These are phyloP conservation scores for Talaromyces marneffei DNA, from an alignment of 2,329 filamentous ascomycete species.

Conservation along the genomic window DNA sequence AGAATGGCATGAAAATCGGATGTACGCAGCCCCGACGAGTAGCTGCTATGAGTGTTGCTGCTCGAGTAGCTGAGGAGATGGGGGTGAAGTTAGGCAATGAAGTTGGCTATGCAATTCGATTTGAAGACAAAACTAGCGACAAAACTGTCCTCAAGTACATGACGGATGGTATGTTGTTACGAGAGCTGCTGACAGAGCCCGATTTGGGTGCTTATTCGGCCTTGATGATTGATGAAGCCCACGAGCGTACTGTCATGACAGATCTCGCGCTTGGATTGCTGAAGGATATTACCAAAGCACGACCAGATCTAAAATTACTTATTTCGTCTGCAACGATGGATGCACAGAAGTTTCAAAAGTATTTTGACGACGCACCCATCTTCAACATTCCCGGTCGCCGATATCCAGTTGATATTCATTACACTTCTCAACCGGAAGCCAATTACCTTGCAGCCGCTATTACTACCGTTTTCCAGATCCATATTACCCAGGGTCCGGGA, in stretches of 20 bases:
- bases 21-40: conserved; percentile 94
- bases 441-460: conserved; percentile 90
- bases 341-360: conserved; percentile 82
- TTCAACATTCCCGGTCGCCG: conserved; percentile 89
- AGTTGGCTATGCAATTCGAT: conserved; percentile 91
- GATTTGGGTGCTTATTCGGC: conserved; percentile 76
- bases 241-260: conserved; percentile 86
- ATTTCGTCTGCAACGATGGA: conserved; percentile 95
- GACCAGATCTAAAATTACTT: conserved; percentile 80
- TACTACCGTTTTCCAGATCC: conserved; percentile 91
- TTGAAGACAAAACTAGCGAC: conserved; percentile 85
- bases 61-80: conserved; percentile 91
- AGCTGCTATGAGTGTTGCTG: conserved; percentile 95
- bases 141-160: conserved; percentile 93
- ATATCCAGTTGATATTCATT: conserved; percentile 87
- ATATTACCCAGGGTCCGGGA: conserved; percentile 75
- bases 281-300: conserved; percentile 77
- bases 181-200: conserved; percentile 85
- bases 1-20: conserved; percentile 75
- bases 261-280: conserved; percentile 84
- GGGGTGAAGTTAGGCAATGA: conserved; percentile 84
- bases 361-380: conserved; percentile 88
- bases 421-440: conserved; percentile 82
- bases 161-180: conserved; percentile 92
- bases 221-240: conserved; percentile 95